Evolutionary conservation across 2,329 filamentous ascomycete species (phyloP), one percentile per base, ranked within the genome.

Genomic region (Chaetomiaceae sp.): DNA sequence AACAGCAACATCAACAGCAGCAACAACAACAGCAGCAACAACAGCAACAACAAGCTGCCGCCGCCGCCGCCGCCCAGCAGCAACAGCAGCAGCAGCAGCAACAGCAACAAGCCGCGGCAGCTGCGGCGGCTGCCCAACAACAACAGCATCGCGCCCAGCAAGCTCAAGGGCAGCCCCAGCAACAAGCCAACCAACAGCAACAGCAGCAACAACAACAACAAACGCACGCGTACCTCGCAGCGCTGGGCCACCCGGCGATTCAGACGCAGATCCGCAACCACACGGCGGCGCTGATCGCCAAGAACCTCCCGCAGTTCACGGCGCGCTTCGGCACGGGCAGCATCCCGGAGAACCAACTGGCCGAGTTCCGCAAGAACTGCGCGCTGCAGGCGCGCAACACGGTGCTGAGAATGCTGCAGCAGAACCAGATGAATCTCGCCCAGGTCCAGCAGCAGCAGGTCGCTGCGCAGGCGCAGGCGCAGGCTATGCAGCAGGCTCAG

Each of bases 331-430:
- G 73, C 10, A 69, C 70, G 0, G 50, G 58, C 2, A 70, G 71
- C 25, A 72, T 81, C 3, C 77, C 78, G 0, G 65, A 59, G 0
- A 76, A 80, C 0, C 46, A 68, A 1, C 50, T 74, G 23, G 70
- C 75, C 0, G 69, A 68, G 27, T 71, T 79, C 23, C 78, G 75
- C 61, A 60, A 65, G 16, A 57, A 59, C 1, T 78, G 76, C 23
- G 38, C 67, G 3, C 33, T 53, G 0, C 70, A 68, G 51, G 75
- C 76, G 1, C 66, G 66, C 37, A 59, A 58, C 12, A 43, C 66
- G n/a, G 53, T 73, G 1, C 60, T 70, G 35, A 62, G 66, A 16
- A 42, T 52, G n/a, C 52, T 62, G n/a, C 51, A 55, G 33, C 19
- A 48, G 19, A 16, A 30, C 6, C 19, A 46, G 13, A 1, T 52